Base-by-base conservation (phyloP, 805 yeast species). In the Diddensiella santjacobensis region DNA sequence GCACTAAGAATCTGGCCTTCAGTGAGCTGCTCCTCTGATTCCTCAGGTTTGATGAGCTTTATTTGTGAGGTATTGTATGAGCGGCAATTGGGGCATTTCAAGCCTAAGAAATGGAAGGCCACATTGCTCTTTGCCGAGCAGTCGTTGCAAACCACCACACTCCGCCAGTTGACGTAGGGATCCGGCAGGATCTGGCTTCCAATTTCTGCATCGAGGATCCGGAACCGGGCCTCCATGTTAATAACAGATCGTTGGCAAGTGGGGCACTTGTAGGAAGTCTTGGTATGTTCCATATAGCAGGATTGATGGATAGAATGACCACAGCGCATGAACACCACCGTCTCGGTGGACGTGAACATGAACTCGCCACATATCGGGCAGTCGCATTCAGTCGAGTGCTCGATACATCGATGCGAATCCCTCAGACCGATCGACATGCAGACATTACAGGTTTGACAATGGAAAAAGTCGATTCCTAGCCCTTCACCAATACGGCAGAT, bases 321-420 rank as follows among this genome's bases (percentile, higher is more conserved):
- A 68, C 98, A 90, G 2, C 74, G 71, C 96, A 90, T 88, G 64
- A 90, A 89, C 18, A 88, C 95, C 38, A 89, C 95, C 8, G 88
- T 83, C 61, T 73, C 75, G 4, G 84, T 80, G 3, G 93, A 83
- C 13, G 88, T 84, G 64, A 90, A 90, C 79, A 90, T 79, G 64
- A 82, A 89, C 58, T 89, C 97, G 49, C 85, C 87, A 67, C 97
- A 90, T 31, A 90, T 87, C 1, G 96, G 96, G 65, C 97, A 90
- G 62, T 89, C 82, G 41, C 95, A 84, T 63, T 85, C 93, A 0
- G 96, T 89, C 3, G 95, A 81, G 56, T 88, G 81, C 58, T 85
- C 88, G 44, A 89, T 82, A 67, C 97, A 91, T 54, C 76, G 78
- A 68, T 91, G 97, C 50, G 81, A 79, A 53, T 83, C 80, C 54